A percentile compares a stretch with the other conserved stretches of the same genome.
Evolutionary conservation across 208 protist genomes (phyloP).

Genomic region (Sergeia podlipaevii): DNA sequence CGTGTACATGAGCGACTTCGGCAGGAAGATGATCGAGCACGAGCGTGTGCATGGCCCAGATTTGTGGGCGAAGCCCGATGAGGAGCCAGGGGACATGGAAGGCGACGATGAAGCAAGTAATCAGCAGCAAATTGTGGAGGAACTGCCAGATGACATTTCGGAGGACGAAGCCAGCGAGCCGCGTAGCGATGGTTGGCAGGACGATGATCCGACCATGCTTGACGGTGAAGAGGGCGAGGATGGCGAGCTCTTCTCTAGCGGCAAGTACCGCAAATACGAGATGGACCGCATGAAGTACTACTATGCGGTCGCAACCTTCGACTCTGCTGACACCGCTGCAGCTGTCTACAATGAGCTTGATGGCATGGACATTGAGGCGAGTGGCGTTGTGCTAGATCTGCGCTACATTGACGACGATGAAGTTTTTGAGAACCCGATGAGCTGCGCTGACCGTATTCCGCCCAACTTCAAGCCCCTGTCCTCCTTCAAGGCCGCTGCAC

Average conservation of each 20-base stretch:
- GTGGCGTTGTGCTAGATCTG: constrained; percentile 93
- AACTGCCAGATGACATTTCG: constrained; percentile 27
- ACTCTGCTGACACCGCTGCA: constrained; percentile 87
- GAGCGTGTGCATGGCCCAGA: constrained; percentile 80
- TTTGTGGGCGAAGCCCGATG: constrained; percentile 68
- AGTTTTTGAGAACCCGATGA: constrained; percentile 65
- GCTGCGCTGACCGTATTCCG: constrained; percentile 58
- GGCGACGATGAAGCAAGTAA: constrained; percentile 7
- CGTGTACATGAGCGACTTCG: constrained; percentile 96
- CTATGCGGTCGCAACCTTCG: constrained; percentile 96
- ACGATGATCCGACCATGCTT: constrained; percentile 76
- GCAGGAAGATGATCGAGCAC: constrained; percentile 88
- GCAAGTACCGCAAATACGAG: constrained; percentile 93
- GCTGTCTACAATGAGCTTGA: constrained; percentile 94
- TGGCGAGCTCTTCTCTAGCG: constrained; percentile 87
- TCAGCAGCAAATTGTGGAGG: constrained; percentile 21
- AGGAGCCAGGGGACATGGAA: constrained; percentile 12
- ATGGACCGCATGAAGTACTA: constrained; percentile 95
- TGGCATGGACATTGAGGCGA: constrained; percentile 95
- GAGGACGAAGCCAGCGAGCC: constrained; percentile 39
- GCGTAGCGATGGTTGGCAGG: constrained; percentile 57
- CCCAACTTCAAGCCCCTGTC: constrained; percentile 77
- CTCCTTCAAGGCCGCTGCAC: constrained; percentile 76
- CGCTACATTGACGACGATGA: constrained; percentile 96
- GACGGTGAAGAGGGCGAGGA: constrained; percentile 68